Evolutionary conservation across 352 stramenopile genomes (phyloP).

Genomic region (Globisporangium middletonii): DNA sequence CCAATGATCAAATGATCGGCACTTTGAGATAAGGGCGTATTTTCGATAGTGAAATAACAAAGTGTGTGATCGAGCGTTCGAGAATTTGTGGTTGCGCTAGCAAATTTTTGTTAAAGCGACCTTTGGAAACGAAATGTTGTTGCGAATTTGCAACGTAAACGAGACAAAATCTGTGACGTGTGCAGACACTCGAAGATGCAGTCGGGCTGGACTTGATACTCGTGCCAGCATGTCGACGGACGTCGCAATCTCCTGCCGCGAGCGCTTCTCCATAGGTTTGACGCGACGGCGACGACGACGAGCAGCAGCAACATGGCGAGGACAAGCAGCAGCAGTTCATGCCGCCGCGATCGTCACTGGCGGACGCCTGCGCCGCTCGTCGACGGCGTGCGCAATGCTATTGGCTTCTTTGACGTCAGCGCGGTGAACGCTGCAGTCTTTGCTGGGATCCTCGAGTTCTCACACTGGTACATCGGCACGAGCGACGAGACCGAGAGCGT

Average conservation of each 20-base stretch:
- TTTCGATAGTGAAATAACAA: no score
- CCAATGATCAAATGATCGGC: no score
- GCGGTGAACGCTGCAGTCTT: background rate
- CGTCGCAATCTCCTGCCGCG: no score
- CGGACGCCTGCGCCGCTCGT: background rate
- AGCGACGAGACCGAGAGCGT: slow-evolving; percentile 1
- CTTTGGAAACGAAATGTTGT: background rate
- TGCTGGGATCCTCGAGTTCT: slow-evolving; percentile 1
- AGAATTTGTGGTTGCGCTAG: background rate
- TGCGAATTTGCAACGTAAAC: background rate
- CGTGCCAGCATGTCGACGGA: no score
- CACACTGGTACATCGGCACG: background rate
- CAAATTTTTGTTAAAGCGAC: no score
- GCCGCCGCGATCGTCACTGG: background rate
- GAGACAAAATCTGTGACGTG: background rate
- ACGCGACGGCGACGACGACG: no score
- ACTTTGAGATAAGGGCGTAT: no score
- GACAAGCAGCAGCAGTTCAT: background rate
- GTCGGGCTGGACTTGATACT: no score
- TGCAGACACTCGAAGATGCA: background rate
- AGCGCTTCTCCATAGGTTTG: no score
- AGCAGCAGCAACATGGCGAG: background rate
- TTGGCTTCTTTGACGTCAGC: background rate
- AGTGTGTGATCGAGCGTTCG: background rate
- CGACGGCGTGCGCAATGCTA: background rate